These are phyloP conservation scores for Paracamarosporium sp. DNA, from an alignment of 2,329 filamentous ascomycete genomes.

Conservation along the genomic window DNA sequence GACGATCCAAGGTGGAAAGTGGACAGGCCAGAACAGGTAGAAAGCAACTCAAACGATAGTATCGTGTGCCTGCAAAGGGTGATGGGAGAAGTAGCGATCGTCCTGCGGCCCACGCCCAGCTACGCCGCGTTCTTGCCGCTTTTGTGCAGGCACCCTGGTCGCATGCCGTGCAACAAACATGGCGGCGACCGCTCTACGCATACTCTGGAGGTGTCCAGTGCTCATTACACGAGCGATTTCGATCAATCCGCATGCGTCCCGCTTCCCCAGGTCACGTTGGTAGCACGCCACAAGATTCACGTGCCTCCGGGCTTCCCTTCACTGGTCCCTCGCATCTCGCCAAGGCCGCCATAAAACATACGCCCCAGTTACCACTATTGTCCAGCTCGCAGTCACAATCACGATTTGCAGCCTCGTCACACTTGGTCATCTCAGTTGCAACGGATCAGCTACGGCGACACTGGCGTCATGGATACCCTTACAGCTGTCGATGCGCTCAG, in stretches of 20 bases:
- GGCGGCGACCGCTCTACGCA: constrained; percentile 3
- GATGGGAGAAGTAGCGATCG: neutral
- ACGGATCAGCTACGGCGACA: neutral
- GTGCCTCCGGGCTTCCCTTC: constrained; percentile 1
- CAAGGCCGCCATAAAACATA: constrained; percentile 3
- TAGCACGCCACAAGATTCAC: neutral
- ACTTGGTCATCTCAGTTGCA: neutral
- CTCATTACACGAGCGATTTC: neutral
- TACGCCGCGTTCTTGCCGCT: constrained; percentile 8
- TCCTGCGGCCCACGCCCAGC: neutral
- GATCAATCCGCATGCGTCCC: neutral
- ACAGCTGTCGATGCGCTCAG: neutral
- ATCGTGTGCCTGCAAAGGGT: neutral
- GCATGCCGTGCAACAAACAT: constrained; percentile 3
- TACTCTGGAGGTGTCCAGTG: neutral
- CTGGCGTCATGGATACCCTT: constrained; percentile 2
- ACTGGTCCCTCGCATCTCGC: neutral
- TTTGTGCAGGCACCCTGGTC: constrained; percentile 2
- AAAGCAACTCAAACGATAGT: neutral
- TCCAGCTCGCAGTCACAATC: neutral
- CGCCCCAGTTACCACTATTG: neutral
- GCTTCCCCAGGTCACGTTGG: neutral
- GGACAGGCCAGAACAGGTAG: constrained; percentile 17
- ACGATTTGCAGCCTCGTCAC: neutral
- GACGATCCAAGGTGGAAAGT: constrained; percentile 36